Conservation (phyloP, 495 filamentous ascomycete genomes). For the Venustampulla echinocandica region DNA sequence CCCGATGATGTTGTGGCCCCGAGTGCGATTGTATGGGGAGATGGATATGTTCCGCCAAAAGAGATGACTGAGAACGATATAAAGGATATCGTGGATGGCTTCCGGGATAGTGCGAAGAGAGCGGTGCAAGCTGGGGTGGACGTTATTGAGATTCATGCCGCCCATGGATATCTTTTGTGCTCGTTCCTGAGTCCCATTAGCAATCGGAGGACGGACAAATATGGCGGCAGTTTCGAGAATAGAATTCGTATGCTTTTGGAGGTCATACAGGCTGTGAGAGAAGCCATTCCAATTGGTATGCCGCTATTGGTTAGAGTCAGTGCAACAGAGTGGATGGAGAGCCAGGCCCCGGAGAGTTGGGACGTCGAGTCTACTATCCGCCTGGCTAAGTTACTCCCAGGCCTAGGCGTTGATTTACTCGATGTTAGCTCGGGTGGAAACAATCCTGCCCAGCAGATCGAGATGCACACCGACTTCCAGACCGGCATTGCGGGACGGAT, state of each 20-base stretch:
- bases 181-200: constrained; percentile 54
- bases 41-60: constrained; percentile 38
- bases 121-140: constrained; percentile 63
- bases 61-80: constrained; percentile 56
- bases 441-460: constrained; percentile 49
- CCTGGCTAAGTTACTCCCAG: constrained; percentile 56
- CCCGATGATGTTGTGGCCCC: constrained; percentile 56
- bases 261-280: constrained; percentile 36
- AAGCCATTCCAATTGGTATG: constrained; percentile 47
- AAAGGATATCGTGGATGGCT: constrained; percentile 50
- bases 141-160: constrained; percentile 53
- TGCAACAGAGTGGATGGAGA: constrained; percentile 64
- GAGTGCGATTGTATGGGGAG: constrained; percentile 30
- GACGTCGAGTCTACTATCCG: constrained; percentile 50
- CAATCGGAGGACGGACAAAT: constrained; percentile 50
- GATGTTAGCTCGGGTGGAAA: constrained; percentile 69
- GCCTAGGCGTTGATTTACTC: constrained; percentile 61
- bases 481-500: constrained; percentile 52
- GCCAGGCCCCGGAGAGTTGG: constrained; percentile 49
- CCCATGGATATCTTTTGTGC: constrained; percentile 56
- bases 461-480: constrained; percentile 50
- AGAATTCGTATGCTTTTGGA: constrained; percentile 41
- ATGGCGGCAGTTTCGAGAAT: constrained; percentile 51
- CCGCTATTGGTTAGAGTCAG: constrained; percentile 63
- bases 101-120: constrained; percentile 48